Conservation (phyloP, 805 yeast species). For the Isabelozyma pseudorhagii region DNA sequence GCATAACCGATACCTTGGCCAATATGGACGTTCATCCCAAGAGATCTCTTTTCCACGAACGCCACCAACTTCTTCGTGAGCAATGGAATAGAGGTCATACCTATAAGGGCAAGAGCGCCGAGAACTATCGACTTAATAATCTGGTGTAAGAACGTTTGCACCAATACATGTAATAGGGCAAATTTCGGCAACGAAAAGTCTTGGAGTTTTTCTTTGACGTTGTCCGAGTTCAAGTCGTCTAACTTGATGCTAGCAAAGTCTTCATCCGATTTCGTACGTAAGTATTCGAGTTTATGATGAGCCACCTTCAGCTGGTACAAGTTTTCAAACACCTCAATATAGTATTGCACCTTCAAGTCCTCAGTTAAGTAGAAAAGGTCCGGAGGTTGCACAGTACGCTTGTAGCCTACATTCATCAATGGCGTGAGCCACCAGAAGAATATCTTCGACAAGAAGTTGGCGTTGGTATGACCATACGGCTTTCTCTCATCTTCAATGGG, state of each 20-base stretch:
- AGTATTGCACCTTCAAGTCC: constrained; percentile 16
- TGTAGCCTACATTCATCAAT: constrained; percentile 56
- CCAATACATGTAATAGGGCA: constrained; percentile 9
- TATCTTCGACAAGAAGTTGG: constrained; percentile 31
- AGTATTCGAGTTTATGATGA: background rate
- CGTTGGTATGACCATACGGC: constrained; percentile 35
- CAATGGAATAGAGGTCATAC: constrained; percentile 12
- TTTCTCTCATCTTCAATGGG: constrained; percentile 45
- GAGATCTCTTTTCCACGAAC: constrained; percentile 23
- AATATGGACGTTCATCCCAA: constrained; percentile 10
- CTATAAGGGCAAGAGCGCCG: background rate
- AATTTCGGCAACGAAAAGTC: constrained; percentile 20
- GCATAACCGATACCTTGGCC: constrained; percentile 35
- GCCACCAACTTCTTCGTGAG: constrained; percentile 27
- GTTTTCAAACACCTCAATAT: constrained; percentile 12
- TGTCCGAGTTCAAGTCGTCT: background rate
- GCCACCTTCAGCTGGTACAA: background rate
- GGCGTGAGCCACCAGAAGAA: constrained; percentile 66
- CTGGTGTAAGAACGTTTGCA: constrained; percentile 22
- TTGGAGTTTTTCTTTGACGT: constrained; percentile 16
- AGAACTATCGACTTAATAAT: constrained; percentile 3
- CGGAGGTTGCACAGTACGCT: constrained; percentile 55
- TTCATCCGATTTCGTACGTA: background rate
- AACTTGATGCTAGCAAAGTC: background rate
- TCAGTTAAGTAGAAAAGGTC: constrained; percentile 43